phyloP scores from a whole-genome alignment of 225 moss, liverwort and hornwort species.

The Neckera pumila region DNA sequence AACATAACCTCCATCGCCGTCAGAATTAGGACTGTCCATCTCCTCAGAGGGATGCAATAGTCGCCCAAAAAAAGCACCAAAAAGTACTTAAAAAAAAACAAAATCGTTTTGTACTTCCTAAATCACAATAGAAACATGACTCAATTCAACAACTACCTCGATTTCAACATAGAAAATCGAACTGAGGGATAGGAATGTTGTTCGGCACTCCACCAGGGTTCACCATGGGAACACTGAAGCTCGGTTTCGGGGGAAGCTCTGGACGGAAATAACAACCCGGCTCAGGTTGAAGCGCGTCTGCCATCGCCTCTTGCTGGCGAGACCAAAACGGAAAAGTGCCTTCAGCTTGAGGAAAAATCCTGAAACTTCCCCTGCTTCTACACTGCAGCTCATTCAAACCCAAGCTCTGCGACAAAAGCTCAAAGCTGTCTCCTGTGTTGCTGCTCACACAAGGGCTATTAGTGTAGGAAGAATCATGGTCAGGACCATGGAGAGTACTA shows the following conservation, averaged over 20 bases:
- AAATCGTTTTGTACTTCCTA: neutral
- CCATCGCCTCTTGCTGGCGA: constrained; percentile 2
- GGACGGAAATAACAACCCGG: neutral
- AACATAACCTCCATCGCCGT: constrained; percentile 6
- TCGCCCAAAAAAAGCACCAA: neutral
- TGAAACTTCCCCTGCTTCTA: neutral
- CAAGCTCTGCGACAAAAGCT: neutral
- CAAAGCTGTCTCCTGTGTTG: neutral
- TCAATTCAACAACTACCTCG: neutral
- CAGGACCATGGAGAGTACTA: neutral
- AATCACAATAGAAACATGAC: neutral
- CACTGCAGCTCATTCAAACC: neutral
- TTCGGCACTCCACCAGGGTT: neutral
- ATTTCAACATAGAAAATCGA: constrained; percentile 8
- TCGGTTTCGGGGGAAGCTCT: neutral
- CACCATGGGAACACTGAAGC: neutral
- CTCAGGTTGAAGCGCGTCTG: neutral
- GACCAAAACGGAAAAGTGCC: constrained; percentile 10
- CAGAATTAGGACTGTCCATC: constrained; percentile 1
- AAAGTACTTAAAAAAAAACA: neutral
- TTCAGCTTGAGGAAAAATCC: neutral
- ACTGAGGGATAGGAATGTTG: constrained; percentile 26
- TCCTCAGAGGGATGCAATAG: constrained; percentile 13
- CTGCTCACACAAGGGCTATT: constrained; percentile 20
- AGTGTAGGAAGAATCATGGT: neutral